Evolutionary conservation across 495 filamentous ascomycete genomes (phyloP), one percentile per base, ranked within the genome.

Genomic region (Aspergillus carlsbadensis): DNA sequence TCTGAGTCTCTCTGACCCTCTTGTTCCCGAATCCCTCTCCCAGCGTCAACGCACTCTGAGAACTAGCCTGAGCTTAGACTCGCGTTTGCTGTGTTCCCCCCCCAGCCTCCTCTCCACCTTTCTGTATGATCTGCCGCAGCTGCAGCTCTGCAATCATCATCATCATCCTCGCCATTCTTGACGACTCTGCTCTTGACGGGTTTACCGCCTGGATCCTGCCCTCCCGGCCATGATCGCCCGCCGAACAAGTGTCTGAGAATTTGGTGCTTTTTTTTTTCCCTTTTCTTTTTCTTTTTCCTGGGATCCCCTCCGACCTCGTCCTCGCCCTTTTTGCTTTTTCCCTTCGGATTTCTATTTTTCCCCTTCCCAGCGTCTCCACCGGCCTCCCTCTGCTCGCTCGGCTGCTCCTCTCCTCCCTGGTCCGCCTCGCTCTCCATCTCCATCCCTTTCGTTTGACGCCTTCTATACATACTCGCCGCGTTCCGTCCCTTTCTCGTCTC

Each of bases 281-380:
- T 31, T 35, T 40, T 63, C 44, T 65, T 46, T 56, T 55, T 59
- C 43, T 51, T 55, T 57, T 61, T 56, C 48, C 51, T 60, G 41
- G 17, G 26, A 15, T 17, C 6, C 39, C 6, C 39, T 59, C 62
- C 58, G n/a, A n/a, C n/a, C n/a, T n/a, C n/a, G n/a, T n/a, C 62
- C 55, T 60, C 53, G 45, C 37, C 59, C 57, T 42, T 54, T 47
- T 54, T 47, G 52, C 45, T 52, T 52, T 50, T 50, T n/a, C n/a
- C 37, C 26, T 43, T 56, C 48, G 56, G 39, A 64, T 64, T 66
- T 66, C 64, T 70, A 66, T 71, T 68, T 71, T 67, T 65, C 60
- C 58, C 64, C 65, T 62, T 60, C 26, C 26, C 26, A 29, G 26
- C 26, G 26, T 29, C 69, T 70, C 69, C 70, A 64, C 54, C 47